Evolutionary conservation across 176 grass and related monocot genomes (phyloP).

Genomic region (Dactylis glomerata): DNA sequence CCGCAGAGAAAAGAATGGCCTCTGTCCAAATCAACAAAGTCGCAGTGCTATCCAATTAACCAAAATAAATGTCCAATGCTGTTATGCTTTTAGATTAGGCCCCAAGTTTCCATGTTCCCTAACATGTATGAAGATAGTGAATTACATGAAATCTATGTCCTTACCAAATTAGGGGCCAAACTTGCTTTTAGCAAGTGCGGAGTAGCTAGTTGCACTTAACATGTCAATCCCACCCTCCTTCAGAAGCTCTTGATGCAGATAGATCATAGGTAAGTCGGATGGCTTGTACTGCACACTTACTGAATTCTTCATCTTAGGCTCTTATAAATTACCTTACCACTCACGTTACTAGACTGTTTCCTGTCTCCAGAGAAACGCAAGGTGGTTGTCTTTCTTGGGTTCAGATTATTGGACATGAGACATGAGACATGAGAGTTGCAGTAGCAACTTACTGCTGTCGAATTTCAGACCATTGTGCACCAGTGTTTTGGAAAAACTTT

Average conservation of each 20-base stretch:
- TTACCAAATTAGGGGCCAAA: background rate
- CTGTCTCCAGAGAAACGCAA: background rate
- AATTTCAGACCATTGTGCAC: background rate
- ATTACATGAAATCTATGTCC: background rate
- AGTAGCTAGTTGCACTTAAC: background rate
- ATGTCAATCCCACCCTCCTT: background rate
- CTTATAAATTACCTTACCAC: background rate
- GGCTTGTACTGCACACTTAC: background rate
- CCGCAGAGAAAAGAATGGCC: background rate
- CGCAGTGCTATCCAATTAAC: background rate
- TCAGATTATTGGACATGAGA: conserved; percentile 2
- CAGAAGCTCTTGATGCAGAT: background rate
- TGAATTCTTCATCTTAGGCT: conserved; percentile 7
- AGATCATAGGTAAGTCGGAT: background rate
- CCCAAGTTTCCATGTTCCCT: background rate
- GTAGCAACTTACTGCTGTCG: background rate
- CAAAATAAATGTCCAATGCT: background rate
- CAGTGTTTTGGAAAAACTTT: background rate
- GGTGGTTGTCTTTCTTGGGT: background rate
- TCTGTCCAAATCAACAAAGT: background rate
- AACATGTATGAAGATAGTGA: background rate
- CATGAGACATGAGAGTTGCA: background rate
- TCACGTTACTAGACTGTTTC: background rate
- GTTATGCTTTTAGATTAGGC: background rate
- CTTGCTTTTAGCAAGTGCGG: background rate